These are phyloP conservation scores for Oryza glaberrima DNA, from an alignment of 176 grass and related monocot species.

Conservation along the genomic window DNA sequence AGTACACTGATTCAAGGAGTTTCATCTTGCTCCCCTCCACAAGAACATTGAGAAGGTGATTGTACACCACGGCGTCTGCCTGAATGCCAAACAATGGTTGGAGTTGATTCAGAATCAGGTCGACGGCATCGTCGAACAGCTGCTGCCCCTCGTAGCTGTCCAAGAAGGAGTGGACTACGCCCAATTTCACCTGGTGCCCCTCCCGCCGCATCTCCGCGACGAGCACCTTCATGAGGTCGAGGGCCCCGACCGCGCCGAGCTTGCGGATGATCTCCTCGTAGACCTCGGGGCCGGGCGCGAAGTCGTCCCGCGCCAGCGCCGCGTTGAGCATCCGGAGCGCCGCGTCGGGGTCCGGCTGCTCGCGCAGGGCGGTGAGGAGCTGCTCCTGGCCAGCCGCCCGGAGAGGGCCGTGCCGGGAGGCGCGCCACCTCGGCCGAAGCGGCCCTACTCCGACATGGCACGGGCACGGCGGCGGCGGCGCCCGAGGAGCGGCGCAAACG, in stretches of 20 bases:
- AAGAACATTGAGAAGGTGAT: slow-evolving; percentile 66
- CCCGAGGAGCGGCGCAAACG: too few species aligned
- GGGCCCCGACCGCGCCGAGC: slow-evolving; percentile 57
- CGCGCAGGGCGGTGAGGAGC: slow-evolving; percentile 55
- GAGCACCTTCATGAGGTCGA: slow-evolving; percentile 63
- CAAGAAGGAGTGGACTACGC: slow-evolving; percentile 57
- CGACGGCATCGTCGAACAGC: slow-evolving; percentile 67
- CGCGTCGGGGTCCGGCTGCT: slow-evolving; percentile 63
- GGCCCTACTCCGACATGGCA: too few species aligned
- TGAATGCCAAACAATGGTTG: slow-evolving; percentile 46
- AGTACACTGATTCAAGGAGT: slow-evolving; percentile 66
- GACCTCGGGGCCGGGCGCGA: slow-evolving; percentile 28
- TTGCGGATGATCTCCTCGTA: slow-evolving; percentile 79
- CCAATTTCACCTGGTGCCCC: slow-evolving; percentile 42
- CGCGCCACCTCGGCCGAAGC: background rate
- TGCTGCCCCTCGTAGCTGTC: slow-evolving; percentile 58
- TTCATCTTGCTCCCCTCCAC: slow-evolving; percentile 73
- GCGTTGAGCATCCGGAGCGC: slow-evolving; percentile 61
- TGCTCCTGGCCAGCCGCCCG: slow-evolving; percentile 39
- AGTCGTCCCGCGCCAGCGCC: slow-evolving; percentile 48
- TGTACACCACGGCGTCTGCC: slow-evolving; percentile 54
- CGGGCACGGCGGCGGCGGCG: too few species aligned
- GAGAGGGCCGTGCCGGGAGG: background rate
- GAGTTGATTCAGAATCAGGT: slow-evolving; percentile 71
- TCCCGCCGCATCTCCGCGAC: slow-evolving; percentile 61